These are phyloP conservation scores for Eimeria brunetti DNA, from an alignment of 169 alveolate species.

Conservation along the genomic window DNA sequence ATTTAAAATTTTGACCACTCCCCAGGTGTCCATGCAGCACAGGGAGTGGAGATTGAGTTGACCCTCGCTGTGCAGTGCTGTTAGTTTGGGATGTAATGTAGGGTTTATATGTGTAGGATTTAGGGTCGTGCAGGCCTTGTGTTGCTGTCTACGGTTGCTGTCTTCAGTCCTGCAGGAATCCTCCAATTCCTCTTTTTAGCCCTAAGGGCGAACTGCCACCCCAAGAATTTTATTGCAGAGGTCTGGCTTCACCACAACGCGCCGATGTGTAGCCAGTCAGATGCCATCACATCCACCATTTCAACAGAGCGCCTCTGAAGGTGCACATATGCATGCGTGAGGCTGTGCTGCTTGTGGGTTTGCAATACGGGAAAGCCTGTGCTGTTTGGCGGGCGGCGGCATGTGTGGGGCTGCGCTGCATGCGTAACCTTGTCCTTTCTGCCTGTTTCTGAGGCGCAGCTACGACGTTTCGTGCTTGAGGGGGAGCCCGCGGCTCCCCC, in stretches of 20 bases:
- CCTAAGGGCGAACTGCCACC: constrained; percentile 42
- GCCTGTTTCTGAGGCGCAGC: constrained; percentile 17
- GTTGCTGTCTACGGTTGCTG: not conserved
- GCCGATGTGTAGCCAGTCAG: too few relatives aligned
- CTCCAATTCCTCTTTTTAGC: constrained; percentile 43
- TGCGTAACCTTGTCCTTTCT: not conserved
- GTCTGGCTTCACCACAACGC: not conserved
- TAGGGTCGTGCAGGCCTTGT: not conserved
- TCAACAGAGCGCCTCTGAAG: not conserved
- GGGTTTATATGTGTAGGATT: not conserved
- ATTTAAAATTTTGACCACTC: not conserved
- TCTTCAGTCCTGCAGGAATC: constrained; percentile 47
- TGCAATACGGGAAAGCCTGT: not conserved
- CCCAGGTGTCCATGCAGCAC: not conserved
- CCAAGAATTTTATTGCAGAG: constrained; percentile 8
- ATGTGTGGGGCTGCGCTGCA: not conserved
- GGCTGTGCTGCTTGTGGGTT: not conserved
- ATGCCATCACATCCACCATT: not conserved
- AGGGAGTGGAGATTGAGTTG: not conserved
- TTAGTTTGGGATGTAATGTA: not conserved
- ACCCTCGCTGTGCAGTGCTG: not conserved
- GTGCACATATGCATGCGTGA: not conserved
- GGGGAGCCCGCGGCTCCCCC: constrained; percentile 61
- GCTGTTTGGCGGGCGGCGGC: not conserved
- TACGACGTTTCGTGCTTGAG: constrained; percentile 8